Conservation (phyloP, 2,329 filamentous ascomycete species). For the Beauveria scarabaeidicola region DNA sequence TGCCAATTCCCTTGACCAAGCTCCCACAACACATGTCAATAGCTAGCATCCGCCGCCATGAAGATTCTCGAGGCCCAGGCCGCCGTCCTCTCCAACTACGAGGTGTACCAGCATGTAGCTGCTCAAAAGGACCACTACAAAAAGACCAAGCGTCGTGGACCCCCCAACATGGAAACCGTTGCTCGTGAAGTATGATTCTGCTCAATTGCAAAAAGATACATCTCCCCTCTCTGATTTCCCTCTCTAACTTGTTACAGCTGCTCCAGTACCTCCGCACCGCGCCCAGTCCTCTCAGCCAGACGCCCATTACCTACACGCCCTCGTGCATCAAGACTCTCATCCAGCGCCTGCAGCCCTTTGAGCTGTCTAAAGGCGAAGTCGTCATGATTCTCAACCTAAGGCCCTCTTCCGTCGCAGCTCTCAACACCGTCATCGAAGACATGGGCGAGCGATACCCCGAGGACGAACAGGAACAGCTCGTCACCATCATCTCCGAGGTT, state of each 20-base stretch:
- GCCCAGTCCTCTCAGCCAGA: conserved; percentile 48
- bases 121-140: conserved; percentile 47
- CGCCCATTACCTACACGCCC: conserved; percentile 44
- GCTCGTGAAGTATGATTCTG: conserved; percentile 49
- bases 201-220: neutral
- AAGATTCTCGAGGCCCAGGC: conserved; percentile 66
- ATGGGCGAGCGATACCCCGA: conserved; percentile 51
- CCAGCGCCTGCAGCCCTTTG: conserved; percentile 44
- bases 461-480: conserved; percentile 50
- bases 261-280: conserved; percentile 49
- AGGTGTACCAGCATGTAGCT: conserved; percentile 59
- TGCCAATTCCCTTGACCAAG: neutral
- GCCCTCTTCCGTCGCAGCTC: conserved; percentile 45
- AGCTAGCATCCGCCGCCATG: conserved; percentile 31
- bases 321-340: conserved; percentile 45
- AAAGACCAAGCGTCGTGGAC: conserved; percentile 40
- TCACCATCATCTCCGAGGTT: conserved; percentile 47
- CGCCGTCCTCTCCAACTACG: conserved; percentile 62
- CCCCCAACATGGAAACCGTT: conserved; percentile 51
- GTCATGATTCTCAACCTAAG: conserved; percentile 61
- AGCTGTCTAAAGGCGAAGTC: conserved; percentile 59
- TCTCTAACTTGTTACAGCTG: conserved; percentile 33
- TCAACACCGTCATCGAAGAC: conserved; percentile 59
- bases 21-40: too few relatives aligned
- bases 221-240: neutral